phyloP scores from a whole-genome alignment of 2,329 filamentous ascomycete species.

The Huntiella savannae region DNA sequence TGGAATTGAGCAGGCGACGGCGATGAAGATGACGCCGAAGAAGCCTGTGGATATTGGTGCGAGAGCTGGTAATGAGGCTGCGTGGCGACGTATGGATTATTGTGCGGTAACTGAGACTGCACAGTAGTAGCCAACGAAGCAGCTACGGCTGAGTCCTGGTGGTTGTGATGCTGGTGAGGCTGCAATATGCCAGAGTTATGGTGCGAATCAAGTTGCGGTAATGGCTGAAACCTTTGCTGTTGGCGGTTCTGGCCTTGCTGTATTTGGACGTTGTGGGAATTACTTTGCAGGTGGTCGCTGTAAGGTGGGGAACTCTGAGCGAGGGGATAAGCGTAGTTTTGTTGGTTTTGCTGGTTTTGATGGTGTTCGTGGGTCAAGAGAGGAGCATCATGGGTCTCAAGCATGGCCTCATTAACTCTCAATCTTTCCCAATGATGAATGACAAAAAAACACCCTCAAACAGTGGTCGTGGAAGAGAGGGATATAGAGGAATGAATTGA shows the following conservation, averaged over 20 bases:
- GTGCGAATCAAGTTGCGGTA: no score
- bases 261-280: background rate
- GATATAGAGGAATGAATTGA: background rate
- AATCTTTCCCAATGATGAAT: background rate
- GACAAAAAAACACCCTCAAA: background rate
- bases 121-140: no score
- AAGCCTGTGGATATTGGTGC: background rate
- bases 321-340: constrained; percentile 8
- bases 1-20: no score
- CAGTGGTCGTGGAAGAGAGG: background rate
- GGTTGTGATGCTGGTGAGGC: constrained; percentile 18
- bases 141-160: background rate
- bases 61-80: background rate
- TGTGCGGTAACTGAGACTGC: no score
- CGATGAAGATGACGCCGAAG: background rate
- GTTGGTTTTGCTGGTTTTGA: constrained; percentile 14
- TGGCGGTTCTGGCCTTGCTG: constrained; percentile 15
- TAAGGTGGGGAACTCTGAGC: no score
- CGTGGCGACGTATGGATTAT: background rate
- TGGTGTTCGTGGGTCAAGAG: constrained; percentile 8
- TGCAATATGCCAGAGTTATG: constrained; percentile 4
- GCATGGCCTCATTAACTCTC: constrained; percentile 7
- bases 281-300: no score
- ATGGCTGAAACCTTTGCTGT: constrained; percentile 10
- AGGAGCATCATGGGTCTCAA: constrained; percentile 11